Base-by-base conservation (phyloP, 495 filamentous ascomycete species). In the Usnea hakonensis region DNA sequence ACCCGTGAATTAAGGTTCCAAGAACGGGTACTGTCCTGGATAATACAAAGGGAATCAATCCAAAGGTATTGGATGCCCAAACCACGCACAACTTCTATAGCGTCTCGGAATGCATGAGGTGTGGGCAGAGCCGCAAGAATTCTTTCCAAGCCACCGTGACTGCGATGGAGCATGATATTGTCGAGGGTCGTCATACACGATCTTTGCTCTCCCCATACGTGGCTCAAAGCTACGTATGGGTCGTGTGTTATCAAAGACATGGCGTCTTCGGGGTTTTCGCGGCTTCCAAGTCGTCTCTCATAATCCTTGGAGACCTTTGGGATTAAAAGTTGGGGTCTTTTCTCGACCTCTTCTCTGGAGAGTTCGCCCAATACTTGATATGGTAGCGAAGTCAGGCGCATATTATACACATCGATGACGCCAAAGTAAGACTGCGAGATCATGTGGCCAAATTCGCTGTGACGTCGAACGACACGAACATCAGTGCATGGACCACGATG, bases 11-110 rank as follows among this genome's bases (percentile, higher is more conserved):
- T 58, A 19, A 58, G 56, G 28, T 26, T 38, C 56, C 17, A 58
- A 38, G 56, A 58, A 14, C 56, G 56, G 40, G 37, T 62, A 28
- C 38, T 40, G 41, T 55, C 60, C 52, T 64, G 61, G 40, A 64
- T 35, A 63, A n/a, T n/a, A n/a, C n/a, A n/a, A n/a, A n/a, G n/a
- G n/a, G n/a, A n/a, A n/a, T n/a, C n/a, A n/a, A n/a, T 58, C 61
- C 55, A 63, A 17, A 64, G 38, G 37, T 64, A 64, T n/a, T 43
- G 61, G 17, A 64, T 32, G 36, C 40, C 61, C 26, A 60, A 53
- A 16, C 55, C 43, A 21, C 56, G 56, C 44, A 44, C 38, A 43
- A 58, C 37, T 14, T 58, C 33, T 3, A 58, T 44, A 46, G 56
- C 38, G 44, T 58, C 56, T 33, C 44, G 56, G 28, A 58, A 58